A percentile compares a stretch with the other conserved stretches of the same genome.
These are phyloP conservation scores for Xylaria sp. DNA, from an alignment of 2,329 filamentous ascomycete genomes.

Conservation along the genomic window DNA sequence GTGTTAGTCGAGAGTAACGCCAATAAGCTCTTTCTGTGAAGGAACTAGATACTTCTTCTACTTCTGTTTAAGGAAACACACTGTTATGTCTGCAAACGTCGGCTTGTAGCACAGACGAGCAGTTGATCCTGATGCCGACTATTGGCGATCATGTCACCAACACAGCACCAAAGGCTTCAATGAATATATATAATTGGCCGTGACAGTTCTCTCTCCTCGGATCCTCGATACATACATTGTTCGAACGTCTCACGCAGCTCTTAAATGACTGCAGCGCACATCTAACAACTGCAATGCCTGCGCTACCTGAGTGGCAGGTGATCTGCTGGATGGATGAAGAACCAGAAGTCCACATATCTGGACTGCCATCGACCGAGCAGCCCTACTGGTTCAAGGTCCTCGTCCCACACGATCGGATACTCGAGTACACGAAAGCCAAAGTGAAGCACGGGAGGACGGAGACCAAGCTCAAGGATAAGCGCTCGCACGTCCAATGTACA, in stretches of 20 bases:
- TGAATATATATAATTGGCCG: constrained; percentile 2
- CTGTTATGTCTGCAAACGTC: constrained; percentile 10
- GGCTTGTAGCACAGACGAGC: constrained; percentile 3
- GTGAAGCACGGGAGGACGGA: neutral
- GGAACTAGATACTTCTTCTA: neutral
- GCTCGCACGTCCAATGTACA: constrained; percentile 3
- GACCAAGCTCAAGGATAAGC: constrained; percentile 4
- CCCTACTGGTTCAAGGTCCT: constrained; percentile 16
- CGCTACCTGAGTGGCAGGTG: neutral
- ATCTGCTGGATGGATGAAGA: constrained; percentile 20
- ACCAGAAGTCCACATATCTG: neutral
- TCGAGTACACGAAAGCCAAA: constrained; percentile 8
- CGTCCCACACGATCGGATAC: constrained; percentile 11
- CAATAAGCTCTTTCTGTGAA: neutral
- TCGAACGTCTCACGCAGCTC: neutral
- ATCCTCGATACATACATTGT: neutral
- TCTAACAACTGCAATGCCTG: neutral
- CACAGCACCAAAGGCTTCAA: neutral
- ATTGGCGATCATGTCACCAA: constrained; percentile 17
- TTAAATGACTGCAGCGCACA: neutral
- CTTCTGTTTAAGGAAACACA: constrained; percentile 10
- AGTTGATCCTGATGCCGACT: neutral
- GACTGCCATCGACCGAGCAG: constrained; percentile 4
- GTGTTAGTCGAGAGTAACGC: neutral
- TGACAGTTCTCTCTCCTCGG: neutral